These are phyloP conservation scores for Tulasnella sp. DNA, from an alignment of 768 basidiomycete species.

Conservation along the genomic window DNA sequence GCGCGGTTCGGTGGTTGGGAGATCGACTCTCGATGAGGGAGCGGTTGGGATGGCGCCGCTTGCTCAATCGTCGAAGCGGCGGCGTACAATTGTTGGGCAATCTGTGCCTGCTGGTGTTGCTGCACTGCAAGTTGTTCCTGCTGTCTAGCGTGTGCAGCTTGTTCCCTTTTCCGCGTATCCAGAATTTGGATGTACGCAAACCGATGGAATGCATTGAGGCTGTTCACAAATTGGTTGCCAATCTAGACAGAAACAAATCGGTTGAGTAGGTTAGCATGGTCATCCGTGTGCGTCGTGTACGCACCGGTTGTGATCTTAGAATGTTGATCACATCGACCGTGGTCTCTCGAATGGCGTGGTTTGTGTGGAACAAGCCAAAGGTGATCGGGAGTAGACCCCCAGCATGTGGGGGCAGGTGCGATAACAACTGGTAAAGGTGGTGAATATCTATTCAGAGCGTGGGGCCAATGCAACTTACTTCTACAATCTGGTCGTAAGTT, in stretches of 20 bases:
- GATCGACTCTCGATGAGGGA: background rate
- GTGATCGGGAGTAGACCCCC: slow-evolving; percentile 78
- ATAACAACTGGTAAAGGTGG: slow-evolving; percentile 49
- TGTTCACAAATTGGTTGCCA: slow-evolving; percentile 23
- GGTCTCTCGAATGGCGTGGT: slow-evolving; percentile 57
- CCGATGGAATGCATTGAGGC: slow-evolving; percentile 28
- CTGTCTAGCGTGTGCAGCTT: background rate
- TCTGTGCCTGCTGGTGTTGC: slow-evolving; percentile 9
- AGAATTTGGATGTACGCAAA: slow-evolving; percentile 22
- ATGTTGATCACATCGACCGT: slow-evolving; percentile 78
- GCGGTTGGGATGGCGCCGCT: background rate
- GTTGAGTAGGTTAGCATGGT: background rate
- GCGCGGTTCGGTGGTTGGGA: background rate
- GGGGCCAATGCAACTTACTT: slow-evolving; percentile 39
- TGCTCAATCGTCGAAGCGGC: background rate
- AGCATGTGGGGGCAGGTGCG: slow-evolving; percentile 56
- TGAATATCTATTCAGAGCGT: slow-evolving; percentile 13
- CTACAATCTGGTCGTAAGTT: slow-evolving; percentile 78
- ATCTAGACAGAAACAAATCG: slow-evolving; percentile 21
- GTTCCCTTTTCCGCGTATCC: background rate
- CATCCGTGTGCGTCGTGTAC: slow-evolving; percentile 21
- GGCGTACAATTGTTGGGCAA: slow-evolving; percentile 10
- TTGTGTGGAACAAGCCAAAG: slow-evolving; percentile 85
- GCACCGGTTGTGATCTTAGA: slow-evolving; percentile 61
- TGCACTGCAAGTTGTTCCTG: slow-evolving; percentile 10